Base-by-base conservation (phyloP, 495 filamentous ascomycete genomes). In the Lasiosphaeria miniovina region DNA sequence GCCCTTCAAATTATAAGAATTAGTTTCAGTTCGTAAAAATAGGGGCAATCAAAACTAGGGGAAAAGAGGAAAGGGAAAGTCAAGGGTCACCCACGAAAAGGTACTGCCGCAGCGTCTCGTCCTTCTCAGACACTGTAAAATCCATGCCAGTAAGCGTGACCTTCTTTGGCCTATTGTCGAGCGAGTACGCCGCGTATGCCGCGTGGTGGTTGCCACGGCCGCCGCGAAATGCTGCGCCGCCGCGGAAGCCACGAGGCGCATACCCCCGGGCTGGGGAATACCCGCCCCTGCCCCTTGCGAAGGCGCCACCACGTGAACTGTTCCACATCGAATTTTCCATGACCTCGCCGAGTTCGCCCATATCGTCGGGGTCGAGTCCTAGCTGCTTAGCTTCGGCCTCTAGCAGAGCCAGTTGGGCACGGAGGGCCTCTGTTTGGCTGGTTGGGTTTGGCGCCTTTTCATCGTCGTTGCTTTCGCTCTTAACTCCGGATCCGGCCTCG, bases 101-200 rank as follows among this genome's bases (percentile, higher is more conserved):
- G 70, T 92, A 90, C 66, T 94, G 87, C 54, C 92, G 77, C 61
- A 98, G 79, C 3, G 85, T 86, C 68, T 98, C 94, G 61, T 97
- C 92, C 71, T 84, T 87, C 58, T 86, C 85, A 1, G 82, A 74
- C 54, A 72, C 71, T 36, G 85, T 82, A 51, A 88, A 82, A 57
- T 90, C 85, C 17, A 88, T 80, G 8, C 88, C 90, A 24, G 84
- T 80, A 31, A 98, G 77, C 4, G 83, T 80, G 11, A 98, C 81
- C 55, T 81, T 86, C 74, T 86, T 91, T 2, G 94, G 88, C 33
- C 94, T 81, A 66, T 96, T 96, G 67, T 98, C 94, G 33, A 98
- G 77, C 38, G 88, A 90, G 64, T 90, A 87, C 9, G 89, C 84
- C 6, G 87, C 88, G 55, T 83, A 78, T 0, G 76, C 75, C 11